phyloP scores from a whole-genome alignment of 2,329 filamentous ascomycete species.

The Cercospora nicotianae region DNA sequence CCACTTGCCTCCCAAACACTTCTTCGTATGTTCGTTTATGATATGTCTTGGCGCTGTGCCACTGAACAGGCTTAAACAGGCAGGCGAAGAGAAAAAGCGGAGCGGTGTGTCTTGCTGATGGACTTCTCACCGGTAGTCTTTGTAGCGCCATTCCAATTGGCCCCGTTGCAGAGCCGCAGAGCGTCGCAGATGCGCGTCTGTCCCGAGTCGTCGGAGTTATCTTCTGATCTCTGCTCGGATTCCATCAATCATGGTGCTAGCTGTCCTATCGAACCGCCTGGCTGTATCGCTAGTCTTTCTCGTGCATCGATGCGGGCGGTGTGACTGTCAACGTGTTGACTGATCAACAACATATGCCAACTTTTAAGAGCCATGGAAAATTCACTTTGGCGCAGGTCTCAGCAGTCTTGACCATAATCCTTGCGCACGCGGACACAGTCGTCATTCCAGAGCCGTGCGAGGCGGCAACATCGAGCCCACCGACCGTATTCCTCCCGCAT shows the following conservation, averaged over 20 bases:
- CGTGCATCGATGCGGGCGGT: not conserved
- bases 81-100: not conserved
- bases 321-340: not conserved
- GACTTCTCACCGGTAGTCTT: not conserved
- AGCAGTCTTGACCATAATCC: not conserved
- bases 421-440: not conserved
- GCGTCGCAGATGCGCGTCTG: not conserved
- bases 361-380: not conserved
- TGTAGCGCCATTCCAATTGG: not conserved
- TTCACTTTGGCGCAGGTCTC: not conserved
- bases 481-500: not conserved
- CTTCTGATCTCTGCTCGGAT: not conserved
- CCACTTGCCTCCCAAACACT: not conserved
- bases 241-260: not conserved
- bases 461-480: not conserved
- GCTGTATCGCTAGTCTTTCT: not conserved
- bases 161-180: too few species aligned
- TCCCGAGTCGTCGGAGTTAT: not conserved
- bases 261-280: not conserved
- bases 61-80: not conserved
- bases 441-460: not conserved
- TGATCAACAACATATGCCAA: not conserved
- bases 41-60: conserved; percentile 4
- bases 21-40: not conserved
- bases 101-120: not conserved